Base-by-base conservation (phyloP, 306 rosid genomes). In the Trifolium dubium region DNA sequence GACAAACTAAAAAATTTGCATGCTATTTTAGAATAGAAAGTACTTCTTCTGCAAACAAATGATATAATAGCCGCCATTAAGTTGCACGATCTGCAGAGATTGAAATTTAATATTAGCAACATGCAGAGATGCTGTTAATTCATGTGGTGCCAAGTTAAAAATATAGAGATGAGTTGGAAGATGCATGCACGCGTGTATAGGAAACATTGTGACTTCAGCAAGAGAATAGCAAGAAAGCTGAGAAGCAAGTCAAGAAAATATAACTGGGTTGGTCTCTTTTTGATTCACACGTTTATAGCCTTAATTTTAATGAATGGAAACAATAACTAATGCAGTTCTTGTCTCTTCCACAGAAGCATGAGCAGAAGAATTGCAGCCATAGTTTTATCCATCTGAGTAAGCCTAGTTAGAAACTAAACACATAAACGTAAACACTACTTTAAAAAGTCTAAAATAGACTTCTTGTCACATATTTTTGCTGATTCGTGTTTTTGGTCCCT, bases 261-360 rank as follows among this genome's bases (percentile, higher is more conserved):
- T 23, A 4, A 5, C 13, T 49, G 23, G 23, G 23, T 23, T 32
- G 35, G 35, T 32, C 4, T 32, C 35, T 32, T 32, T 32, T 3
- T 3, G 1, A 4, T 32, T 32, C 35, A 32, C 35, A 32, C 0
- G 35, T 32, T 32, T 32, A 32, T 32, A 4, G 35, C 0, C 35
- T 3, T 23, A 3, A 32, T 32, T 32, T 32, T 32, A 32, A 32
- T 32, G 35, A 0, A 32, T 32, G 5, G 35, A 3, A 32, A 3
- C 35, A 32, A 32, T 32, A 32, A 32, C 5, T 32, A 31, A 6
- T 34, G 58, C 47, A 49, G 59, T 17, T 49, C 40, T 35, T 79
- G 66, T 49, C 44, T 32, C 60, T 72, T 15, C 59, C 58, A 29
- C 40, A 49, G 76, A 80, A 64, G 67, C 76, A 73, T 67, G n/a